phyloP scores from a whole-genome alignment of 495 filamentous ascomycete species.

The Penicillium malachiteum region DNA sequence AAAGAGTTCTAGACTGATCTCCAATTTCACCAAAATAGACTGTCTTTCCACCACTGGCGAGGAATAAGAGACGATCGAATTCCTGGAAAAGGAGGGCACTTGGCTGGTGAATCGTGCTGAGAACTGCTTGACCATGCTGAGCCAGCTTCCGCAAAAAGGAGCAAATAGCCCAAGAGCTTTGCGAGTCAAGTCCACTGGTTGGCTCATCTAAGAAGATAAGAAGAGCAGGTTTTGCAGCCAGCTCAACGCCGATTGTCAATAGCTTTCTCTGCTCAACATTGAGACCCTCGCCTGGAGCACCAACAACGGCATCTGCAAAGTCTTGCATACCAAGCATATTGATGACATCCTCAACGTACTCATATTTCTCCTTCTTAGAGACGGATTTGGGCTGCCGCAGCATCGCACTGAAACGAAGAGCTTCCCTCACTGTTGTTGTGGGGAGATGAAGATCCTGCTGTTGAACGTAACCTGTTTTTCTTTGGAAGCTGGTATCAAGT shows the following conservation, averaged over 20 bases:
- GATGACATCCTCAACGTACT: conserved; percentile 53
- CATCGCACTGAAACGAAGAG: conserved; percentile 78
- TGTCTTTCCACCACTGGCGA: conserved; percentile 63
- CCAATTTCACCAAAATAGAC: conserved; percentile 93
- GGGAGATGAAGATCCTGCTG: conserved; percentile 89
- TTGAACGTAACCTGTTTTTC: conserved; percentile 90
- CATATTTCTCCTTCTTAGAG: conserved; percentile 45
- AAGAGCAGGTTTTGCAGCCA: conserved; percentile 86
- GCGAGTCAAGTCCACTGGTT: conserved; percentile 77
- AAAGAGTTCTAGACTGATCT: conserved; percentile 65
- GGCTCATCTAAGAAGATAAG: conserved; percentile 94
- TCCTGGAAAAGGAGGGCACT: conserved; percentile 88
- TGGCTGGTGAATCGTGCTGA: conserved; percentile 95
- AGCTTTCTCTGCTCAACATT: conserved; percentile 93
- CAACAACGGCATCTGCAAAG: conserved; percentile 45
- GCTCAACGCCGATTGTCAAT: conserved; percentile 86
- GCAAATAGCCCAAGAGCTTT: conserved; percentile 72
- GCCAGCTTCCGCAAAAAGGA: conserved; percentile 77
- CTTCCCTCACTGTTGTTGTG: conserved; percentile 81
- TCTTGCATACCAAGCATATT: conserved; percentile 52
- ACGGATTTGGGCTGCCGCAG: conserved; percentile 71
- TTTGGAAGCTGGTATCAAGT: conserved; percentile 75
- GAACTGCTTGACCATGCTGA: conserved; percentile 79
- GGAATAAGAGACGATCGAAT: conserved; percentile 83
- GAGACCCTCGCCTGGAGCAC: conserved; percentile 56